Conservation (phyloP, 306 rosid genomes). For the Dicorynia guianensis region DNA sequence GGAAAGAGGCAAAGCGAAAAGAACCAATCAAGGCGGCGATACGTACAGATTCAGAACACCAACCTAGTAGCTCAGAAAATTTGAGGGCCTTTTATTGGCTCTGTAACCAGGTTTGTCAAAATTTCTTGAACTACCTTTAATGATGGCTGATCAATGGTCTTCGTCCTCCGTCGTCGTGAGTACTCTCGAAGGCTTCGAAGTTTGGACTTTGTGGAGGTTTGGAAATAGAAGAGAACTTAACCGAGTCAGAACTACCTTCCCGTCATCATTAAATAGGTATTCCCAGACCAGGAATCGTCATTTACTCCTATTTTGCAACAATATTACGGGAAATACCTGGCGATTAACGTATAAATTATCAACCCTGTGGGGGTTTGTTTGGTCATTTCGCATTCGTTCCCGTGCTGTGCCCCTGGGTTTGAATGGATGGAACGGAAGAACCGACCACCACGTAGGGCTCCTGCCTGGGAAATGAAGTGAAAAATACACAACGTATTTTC, state of each 20-base stretch:
- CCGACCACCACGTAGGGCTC: conserved; percentile 30
- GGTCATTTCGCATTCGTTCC: not conserved
- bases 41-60: conserved; percentile 52
- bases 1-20: not conserved
- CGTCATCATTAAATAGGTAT: conserved; percentile 50
- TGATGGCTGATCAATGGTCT: conserved; percentile 35
- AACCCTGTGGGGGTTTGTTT: conserved; percentile 24
- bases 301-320: conserved; percentile 27
- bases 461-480: not conserved
- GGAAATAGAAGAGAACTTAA: conserved; percentile 38
- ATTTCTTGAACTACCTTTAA: conserved; percentile 26
- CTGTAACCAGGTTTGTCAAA: not conserved
- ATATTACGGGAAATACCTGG: conserved; percentile 37
- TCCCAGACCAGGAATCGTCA: conserved; percentile 32
- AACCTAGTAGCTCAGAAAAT: conserved; percentile 47
- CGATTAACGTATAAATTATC: not conserved
- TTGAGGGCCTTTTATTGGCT: conserved; percentile 5
- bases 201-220: conserved; percentile 39
- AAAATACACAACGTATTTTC: not conserved
- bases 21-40: conserved; percentile 16
- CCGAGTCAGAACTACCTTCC: conserved; percentile 13
- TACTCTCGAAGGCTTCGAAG: conserved; percentile 47
- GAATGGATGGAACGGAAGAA: not conserved
- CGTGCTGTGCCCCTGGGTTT: not conserved
- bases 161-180: conserved; percentile 2